Evolutionary conservation across 2,329 filamentous ascomycete species (phyloP).

Genomic region (Drechslera avenae): DNA sequence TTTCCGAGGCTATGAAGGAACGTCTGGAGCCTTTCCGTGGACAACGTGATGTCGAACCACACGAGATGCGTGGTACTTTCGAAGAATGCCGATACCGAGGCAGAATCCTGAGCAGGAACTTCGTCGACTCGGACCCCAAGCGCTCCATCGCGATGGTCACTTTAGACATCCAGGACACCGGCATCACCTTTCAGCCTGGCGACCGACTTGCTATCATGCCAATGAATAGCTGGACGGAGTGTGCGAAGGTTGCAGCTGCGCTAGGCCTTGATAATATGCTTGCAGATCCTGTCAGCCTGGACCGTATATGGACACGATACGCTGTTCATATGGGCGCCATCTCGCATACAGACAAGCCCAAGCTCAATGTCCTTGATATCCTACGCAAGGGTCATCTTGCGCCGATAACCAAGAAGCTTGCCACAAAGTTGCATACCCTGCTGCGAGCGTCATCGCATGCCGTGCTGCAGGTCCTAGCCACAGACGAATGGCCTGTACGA

Average conservation of each 20-base stretch:
- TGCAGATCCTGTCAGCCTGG: slow-evolving; percentile 49
- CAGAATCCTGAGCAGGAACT: slow-evolving; percentile 52
- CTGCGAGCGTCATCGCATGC: slow-evolving; percentile 30
- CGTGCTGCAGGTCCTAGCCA: slow-evolving; percentile 30
- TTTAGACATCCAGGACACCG: slow-evolving; percentile 59
- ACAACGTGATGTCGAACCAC: slow-evolving; percentile 55
- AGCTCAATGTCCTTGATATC: slow-evolving; percentile 29
- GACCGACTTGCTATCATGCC: slow-evolving; percentile 62
- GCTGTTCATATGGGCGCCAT: slow-evolving; percentile 24
- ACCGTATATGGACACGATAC: slow-evolving; percentile 53
- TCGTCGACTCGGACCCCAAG: slow-evolving; percentile 55
- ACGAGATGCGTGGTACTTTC: slow-evolving; percentile 61
- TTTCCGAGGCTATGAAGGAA: slow-evolving; percentile 62
- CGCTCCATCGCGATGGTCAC: slow-evolving; percentile 58
- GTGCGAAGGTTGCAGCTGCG: slow-evolving; percentile 59
- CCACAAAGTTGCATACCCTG: slow-evolving; percentile 30
- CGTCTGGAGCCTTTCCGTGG: slow-evolving; percentile 58
- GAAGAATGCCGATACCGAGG: slow-evolving; percentile 60
- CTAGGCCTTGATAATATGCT: slow-evolving; percentile 57
- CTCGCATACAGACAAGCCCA: slow-evolving; percentile 15
- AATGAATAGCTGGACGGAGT: slow-evolving; percentile 61
- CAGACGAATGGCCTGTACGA: slow-evolving; percentile 33
- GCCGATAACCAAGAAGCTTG: slow-evolving; percentile 31
- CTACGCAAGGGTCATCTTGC: slow-evolving; percentile 32
- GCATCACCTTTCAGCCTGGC: slow-evolving; percentile 60